Base-by-base conservation (phyloP, 2,329 filamentous ascomycete species). In the Pseudohalonectria lignicola region DNA sequence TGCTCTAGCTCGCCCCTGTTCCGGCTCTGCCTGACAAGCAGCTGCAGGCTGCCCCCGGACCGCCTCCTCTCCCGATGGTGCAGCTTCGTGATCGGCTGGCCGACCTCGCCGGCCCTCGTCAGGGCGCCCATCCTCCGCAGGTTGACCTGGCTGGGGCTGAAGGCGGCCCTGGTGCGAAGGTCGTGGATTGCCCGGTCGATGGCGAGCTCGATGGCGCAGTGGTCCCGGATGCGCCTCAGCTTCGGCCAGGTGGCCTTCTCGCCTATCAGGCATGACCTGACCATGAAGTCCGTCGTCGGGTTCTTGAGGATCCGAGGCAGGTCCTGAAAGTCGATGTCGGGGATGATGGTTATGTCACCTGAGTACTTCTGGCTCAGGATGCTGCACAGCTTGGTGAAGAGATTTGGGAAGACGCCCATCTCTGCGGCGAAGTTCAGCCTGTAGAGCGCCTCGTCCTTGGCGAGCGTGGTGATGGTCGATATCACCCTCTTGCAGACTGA, bases 171-270 rank as follows among this genome's bases (percentile, higher is more conserved):
- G 3, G 80, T 74, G 21, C 81, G 70, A 20, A 87, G 62, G 10
- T 69, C 66, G 44, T 83, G 79, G 1, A 90, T 81, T 2, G 83
- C 82, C 16, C 74, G 69, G 52, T 92, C 84, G 2, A 96, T 63
- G 4, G 87, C 86, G 34, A 94, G 63, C 55, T 96, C 90, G 39
- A 95, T 86, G 3, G 87, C 85, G 48, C 86, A 86, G 39, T 87
- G 82, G 51, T 94, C 92, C 29, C 84, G 72, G 49, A 96, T 83
- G 11, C 86, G 77, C 45, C 82, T 82, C 9, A 96, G 63, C 54
- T 88, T 88, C 1, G 88, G 87, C 90, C 88, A 96, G 0, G 88
- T 94, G 3, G 90, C 88, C 41, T 79, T 72, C 57, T 95, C 85
- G 6, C 90, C 90, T 19, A 76, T 71, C 6, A 86, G 63, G 49